These are phyloP conservation scores for Saccharomyces cerevisiae DNA, from an alignment of 805 yeast genomes.

Conservation along the genomic window DNA sequence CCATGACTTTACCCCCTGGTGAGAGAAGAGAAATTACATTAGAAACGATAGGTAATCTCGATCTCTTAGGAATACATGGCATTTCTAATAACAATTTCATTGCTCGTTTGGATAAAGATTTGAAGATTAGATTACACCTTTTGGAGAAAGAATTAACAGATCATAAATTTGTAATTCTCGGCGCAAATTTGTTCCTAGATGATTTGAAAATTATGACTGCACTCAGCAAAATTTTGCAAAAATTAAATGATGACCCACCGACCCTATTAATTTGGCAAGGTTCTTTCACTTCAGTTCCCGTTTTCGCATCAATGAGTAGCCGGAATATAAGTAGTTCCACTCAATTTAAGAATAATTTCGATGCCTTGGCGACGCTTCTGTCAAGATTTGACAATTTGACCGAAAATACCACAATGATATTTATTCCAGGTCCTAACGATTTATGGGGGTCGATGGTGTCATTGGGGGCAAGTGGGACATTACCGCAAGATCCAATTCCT, in stretches of 20 bases:
- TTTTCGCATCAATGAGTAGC: constrained; percentile 48
- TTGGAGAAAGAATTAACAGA: constrained; percentile 49
- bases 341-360: constrained; percentile 60
- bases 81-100: constrained; percentile 27
- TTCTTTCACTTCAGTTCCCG: constrained; percentile 63
- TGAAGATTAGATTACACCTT: constrained; percentile 45
- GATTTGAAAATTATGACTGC: constrained; percentile 51
- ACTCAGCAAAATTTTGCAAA: constrained; percentile 51
- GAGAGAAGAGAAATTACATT: constrained; percentile 61
- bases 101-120: constrained; percentile 52
- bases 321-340: constrained; percentile 43
- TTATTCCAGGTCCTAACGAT: constrained; percentile 86
- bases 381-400: constrained; percentile 37
- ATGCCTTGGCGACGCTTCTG: constrained; percentile 58
- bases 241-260: constrained; percentile 52
- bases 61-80: constrained; percentile 48
- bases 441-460: constrained; percentile 80
- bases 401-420: constrained; percentile 45
- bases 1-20: constrained; percentile 81
- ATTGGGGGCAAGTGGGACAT: constrained; percentile 48
- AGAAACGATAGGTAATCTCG: constrained; percentile 71
- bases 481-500: constrained; percentile 76
- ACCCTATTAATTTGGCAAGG: constrained; percentile 73
- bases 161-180: constrained; percentile 62
- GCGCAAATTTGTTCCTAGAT: constrained; percentile 66